Percentiles rank a stretch among this genome's conserved stretches.
phyloP scores from a whole-genome alignment of 2,329 filamentous ascomycete species.

The Pestalotiopsis sp. region DNA sequence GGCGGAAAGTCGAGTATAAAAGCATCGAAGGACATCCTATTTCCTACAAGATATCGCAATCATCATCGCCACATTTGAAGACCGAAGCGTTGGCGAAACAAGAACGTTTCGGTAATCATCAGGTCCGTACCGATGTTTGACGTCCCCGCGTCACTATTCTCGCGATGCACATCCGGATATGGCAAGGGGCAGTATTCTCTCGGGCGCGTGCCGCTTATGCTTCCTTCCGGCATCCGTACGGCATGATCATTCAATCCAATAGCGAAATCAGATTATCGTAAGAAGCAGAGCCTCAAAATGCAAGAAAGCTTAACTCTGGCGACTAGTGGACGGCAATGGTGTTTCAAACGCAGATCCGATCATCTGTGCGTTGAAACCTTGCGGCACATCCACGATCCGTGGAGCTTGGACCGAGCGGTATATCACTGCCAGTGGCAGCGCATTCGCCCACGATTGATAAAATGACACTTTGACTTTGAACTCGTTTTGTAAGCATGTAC shows the following conservation, averaged over 20 bases:
- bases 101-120: not conserved
- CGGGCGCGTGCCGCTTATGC: not conserved
- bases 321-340: not conserved
- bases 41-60: not conserved
- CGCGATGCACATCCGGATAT: not conserved
- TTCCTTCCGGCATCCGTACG: not conserved
- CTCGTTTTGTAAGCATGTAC: no score
- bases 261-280: not conserved
- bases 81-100: not conserved
- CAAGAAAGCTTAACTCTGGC: not conserved
- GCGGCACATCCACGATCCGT: not conserved
- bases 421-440: not conserved
- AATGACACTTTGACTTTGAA: no score
- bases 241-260: not conserved
- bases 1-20: not conserved
- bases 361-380: conserved; percentile 5
- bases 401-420: not conserved
- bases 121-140: not conserved
- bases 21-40: not conserved
- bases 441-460: no score
- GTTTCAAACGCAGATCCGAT: conserved; percentile 1
- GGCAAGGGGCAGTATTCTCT: not conserved
- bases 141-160: not conserved
- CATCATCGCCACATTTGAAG: not conserved
- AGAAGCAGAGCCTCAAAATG: not conserved